Evolutionary conservation across 2,329 filamentous ascomycete genomes (phyloP), one percentile per base, ranked within the genome.

Genomic region (Cordyceps javanica): DNA sequence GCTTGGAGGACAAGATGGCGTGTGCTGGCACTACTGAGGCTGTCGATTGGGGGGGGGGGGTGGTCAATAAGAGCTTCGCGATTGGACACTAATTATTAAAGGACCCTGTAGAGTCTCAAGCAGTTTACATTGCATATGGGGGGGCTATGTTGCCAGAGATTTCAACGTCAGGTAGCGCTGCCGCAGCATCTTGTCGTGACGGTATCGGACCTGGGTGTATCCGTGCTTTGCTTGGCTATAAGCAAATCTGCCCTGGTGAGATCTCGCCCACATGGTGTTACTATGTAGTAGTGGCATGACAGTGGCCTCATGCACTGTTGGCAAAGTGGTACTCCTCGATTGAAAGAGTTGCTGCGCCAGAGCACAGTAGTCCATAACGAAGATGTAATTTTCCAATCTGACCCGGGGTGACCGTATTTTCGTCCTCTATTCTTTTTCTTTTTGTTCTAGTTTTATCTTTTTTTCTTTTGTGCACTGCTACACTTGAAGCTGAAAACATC

Each of bases 21-120:
- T n/a, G n/a, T n/a, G n/a, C n/a, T n/a, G n/a, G n/a, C n/a, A n/a
- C n/a, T n/a, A n/a, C n/a, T n/a, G n/a, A n/a, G n/a, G n/a, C n/a
- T 53, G 50, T 26, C 14, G 21, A 19, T 26, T 44, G 26, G 14
- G 25, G 21, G 26, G 50, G 36, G 50, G 32, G 26, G 50, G 39
- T 54, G 38, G 51, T 54, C 51, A 54, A 44, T 44, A 54, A 26
- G 14, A 10, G 39, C 14, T 8, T 26, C 21, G 58, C 46, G 28
- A 59, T 59, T 59, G 58, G 58, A 34, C 26, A 30, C 49, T 14
- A 9, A 30, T 30, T n/a, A n/a, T n/a, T n/a, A n/a, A n/a, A 36
- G 13, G 26, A 48, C n/a, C 9, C 44, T 46, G 42, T 26, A 48
- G n/a, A 11, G 16, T 21, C 30, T 23, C 30, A 13, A 13, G 3